Evolutionary conservation across 2,329 filamentous ascomycete genomes (phyloP), one percentile per base, ranked within the genome.

Genomic region (Mollisiaceae sp.): DNA sequence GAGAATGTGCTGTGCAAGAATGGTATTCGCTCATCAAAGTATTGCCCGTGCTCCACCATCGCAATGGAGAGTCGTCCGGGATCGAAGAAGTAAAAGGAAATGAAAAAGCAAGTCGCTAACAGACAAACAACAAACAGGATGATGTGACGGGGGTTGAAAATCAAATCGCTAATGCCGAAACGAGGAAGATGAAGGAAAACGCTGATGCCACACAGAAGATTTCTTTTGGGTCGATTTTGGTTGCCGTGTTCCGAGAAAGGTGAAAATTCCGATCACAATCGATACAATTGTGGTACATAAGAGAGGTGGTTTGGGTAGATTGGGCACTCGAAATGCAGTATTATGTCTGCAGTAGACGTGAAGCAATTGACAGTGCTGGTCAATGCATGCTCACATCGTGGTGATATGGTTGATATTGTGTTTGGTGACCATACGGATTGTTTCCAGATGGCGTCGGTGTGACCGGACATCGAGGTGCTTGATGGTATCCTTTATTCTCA

Each of bases 391-490:
- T 75, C 65, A 79, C 75, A 71, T 80, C 78, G 41, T 79, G 76
- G 62, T 82, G 81, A 75, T 84, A 82, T 69, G 79, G 78, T 64
- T 80, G 76, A 66, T 82, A 81, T 47, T 80, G 78, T 63, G 78
- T 77, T 66, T 77, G 78, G 60, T 79, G 78, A n/a, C 74, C 68
- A 60, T 80, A 79, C 69, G 71, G 77, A 72, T 73, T 80, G 79
- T 70, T 80, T 78, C 68, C 80, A 77, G 70, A 80, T 24, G 86
- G 86, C 20, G 86, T 87, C 12, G 87, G 87, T 1, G 87, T 90
- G 52, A 89, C 84, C 0, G 87, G 87, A 72, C 86, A 88, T 62
- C 86, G 81, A 32, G 74, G 74, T 35, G 66, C 69, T 62, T 70
- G 64, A 59, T 73, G 69, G 47, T 72, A 75, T 18, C 67, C 63